A percentile compares a stretch with the other conserved stretches of the same genome.
Evolutionary conservation across 2,329 filamentous ascomycete species (phyloP).

Genomic region (Paracoccidioides lutzii): DNA sequence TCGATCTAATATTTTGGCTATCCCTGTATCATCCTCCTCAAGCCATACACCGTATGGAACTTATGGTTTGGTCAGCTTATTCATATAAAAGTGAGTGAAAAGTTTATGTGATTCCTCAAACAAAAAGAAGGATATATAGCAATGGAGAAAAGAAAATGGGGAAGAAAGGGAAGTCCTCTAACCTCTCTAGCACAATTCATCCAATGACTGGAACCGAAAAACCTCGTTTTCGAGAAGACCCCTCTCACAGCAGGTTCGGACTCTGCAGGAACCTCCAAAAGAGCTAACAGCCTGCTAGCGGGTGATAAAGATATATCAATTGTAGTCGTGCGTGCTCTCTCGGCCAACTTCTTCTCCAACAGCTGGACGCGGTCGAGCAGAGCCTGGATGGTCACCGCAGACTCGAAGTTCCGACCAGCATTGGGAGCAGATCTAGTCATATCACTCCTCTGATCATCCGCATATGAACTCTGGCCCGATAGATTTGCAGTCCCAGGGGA

Average conservation of each 20-base stretch:
- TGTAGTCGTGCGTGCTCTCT: background rate
- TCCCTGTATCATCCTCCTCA: slow-evolving; percentile 23
- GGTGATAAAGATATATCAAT: background rate
- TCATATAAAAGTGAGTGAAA: background rate
- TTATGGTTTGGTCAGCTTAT: background rate
- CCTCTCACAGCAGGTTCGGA: background rate
- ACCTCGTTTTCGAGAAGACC: slow-evolving; percentile 32
- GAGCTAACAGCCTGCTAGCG: background rate
- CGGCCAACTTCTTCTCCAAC: slow-evolving; percentile 1
- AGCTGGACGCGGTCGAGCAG: background rate
- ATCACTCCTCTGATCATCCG: background rate
- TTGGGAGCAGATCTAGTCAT: background rate
- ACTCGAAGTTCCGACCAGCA: background rate
- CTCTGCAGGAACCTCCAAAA: background rate
- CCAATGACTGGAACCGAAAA: slow-evolving; percentile 42
- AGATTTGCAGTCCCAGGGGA: background rate
- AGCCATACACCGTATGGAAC: slow-evolving; percentile 5
- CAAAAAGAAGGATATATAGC: background rate
- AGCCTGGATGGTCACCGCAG: slow-evolving; percentile 1
- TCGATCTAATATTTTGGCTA: slow-evolving; percentile 27
- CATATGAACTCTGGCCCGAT: background rate
- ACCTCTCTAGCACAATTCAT: slow-evolving; percentile 27
- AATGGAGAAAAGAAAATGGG: background rate
- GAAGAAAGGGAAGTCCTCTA: background rate
- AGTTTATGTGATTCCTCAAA: background rate